Conservation (phyloP, 1,284 basidiomycete genomes). For the Apiotrichum gracile region DNA sequence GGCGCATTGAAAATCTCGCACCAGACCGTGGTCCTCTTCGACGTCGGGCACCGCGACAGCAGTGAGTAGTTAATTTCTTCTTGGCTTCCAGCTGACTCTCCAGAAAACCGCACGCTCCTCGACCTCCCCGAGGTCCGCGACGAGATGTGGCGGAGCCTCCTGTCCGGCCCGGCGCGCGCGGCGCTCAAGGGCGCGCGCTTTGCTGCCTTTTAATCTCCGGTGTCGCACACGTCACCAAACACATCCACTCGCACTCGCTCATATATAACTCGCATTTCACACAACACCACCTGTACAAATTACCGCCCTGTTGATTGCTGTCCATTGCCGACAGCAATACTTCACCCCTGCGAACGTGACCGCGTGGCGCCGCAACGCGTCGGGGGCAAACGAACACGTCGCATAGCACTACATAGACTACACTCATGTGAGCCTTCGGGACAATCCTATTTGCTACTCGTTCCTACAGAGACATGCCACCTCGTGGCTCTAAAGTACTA, state of each 20-base stretch:
- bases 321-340: not conserved
- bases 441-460: not conserved
- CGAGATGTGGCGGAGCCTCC: constrained; percentile 45
- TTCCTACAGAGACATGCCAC: not conserved
- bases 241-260: not conserved
- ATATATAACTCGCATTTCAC: not conserved
- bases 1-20: constrained; percentile 38
- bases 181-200: constrained; percentile 32
- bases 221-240: not conserved
- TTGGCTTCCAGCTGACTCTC: not conserved
- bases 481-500: not conserved
- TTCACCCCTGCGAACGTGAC: not conserved
- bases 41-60: constrained; percentile 39
- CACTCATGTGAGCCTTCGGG: not conserved
- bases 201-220: constrained; percentile 32
- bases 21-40: constrained; percentile 42
- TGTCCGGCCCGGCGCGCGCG: constrained; percentile 32
- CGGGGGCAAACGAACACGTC: not conserved
- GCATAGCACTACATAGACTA: constrained; percentile 4
- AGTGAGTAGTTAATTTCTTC: constrained; percentile 22
- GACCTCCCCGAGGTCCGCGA: constrained; percentile 44
- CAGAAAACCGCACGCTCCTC: constrained; percentile 45
- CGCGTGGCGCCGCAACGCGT: constrained; percentile 1
- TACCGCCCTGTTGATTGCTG: not conserved
- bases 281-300: constrained; percentile 2